Evolutionary conservation across 2,329 filamentous ascomycete species (phyloP).

Genomic region (Myriosclerotinia scirpicola): DNA sequence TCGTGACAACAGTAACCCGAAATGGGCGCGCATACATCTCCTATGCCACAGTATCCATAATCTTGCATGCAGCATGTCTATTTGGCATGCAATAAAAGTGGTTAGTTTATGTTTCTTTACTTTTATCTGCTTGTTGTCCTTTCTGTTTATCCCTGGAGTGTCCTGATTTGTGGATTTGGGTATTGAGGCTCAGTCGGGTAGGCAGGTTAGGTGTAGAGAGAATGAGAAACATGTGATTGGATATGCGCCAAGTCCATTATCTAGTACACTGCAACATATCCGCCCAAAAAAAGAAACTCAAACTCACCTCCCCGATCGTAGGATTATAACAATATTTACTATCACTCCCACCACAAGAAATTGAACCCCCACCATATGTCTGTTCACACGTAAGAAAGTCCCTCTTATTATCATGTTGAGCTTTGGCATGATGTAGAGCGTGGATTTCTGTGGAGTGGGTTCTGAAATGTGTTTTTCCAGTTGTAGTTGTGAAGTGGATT

Average conservation of each 20-base stretch:
- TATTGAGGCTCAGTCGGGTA: too few species aligned
- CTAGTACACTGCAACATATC: background rate
- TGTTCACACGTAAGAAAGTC: slow-evolving; percentile 27
- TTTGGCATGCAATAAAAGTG: background rate
- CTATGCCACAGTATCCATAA: slow-evolving; percentile 29
- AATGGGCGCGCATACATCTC: slow-evolving; percentile 30
- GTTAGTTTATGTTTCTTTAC: background rate
- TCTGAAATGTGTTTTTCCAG: background rate
- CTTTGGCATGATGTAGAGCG: background rate
- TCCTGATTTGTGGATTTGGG: too few species aligned
- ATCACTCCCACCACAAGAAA: slow-evolving; percentile 24
- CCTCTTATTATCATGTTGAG: slow-evolving; percentile 15
- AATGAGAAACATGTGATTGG: too few species aligned
- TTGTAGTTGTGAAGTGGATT: background rate
- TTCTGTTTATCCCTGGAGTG: too few species aligned
- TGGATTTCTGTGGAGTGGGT: background rate
- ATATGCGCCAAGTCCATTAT: too few species aligned
- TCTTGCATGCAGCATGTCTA: slow-evolving; percentile 31
- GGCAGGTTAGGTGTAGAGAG: too few species aligned
- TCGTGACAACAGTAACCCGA: slow-evolving; percentile 30
- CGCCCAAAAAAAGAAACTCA: background rate
- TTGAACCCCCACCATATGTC: slow-evolving; percentile 28
- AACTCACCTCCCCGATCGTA: slow-evolving; percentile 28
- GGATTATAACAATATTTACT: slow-evolving; percentile 33
- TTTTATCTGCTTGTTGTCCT: background rate